Evolutionary conservation across 495 filamentous ascomycete genomes (phyloP), one percentile per base, ranked within the genome.

Genomic region (Cairneyella variabilis): DNA sequence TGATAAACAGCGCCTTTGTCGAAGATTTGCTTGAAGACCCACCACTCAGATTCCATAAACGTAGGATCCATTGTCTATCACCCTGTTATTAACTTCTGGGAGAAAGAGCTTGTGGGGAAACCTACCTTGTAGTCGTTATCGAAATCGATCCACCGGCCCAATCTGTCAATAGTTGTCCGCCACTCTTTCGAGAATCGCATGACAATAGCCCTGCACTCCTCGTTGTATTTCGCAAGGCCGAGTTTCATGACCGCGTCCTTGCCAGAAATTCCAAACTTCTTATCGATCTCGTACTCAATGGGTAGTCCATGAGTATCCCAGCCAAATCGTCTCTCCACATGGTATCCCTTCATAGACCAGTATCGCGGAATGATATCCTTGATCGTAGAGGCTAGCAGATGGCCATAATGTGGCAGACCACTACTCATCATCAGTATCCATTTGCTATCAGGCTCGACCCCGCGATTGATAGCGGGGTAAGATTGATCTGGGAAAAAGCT

Each of bases 1-100:
- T 86, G 84, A 66, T 97, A 97, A 32, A 96, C 90, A 37, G 84
- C 76, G 23, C 82, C 88, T 71, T 96, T 96, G 62, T 93, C 87
- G 63, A 85, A 92, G 18, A 97, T 77, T 63, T 91, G 83, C 69
- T 91, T 93, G 76, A 95, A 96, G 37, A 95, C 86, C 91, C 91
- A 97, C 91, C 91, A 97, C 37, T 89, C 83, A 0, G 88, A 89
- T 71, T 96, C 92, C 92, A 97, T 97, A 72, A 92, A 97, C n/a
- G 71, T 80, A 1, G 84, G 74, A 68, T 97, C 86, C 90, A 96
- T 95, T 12, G 90, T 95, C 86, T 89, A 66, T 21, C 8, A 8
- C 17, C 30, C 20, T 17, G 37, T 69, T 30, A 58, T 61, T 44
- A 11, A 21, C 21, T 14, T n/a, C 1, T 36, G 16, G 14, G 1